Base-by-base conservation (phyloP, 305 asterid species). In the Ilex paraguariensis region DNA sequence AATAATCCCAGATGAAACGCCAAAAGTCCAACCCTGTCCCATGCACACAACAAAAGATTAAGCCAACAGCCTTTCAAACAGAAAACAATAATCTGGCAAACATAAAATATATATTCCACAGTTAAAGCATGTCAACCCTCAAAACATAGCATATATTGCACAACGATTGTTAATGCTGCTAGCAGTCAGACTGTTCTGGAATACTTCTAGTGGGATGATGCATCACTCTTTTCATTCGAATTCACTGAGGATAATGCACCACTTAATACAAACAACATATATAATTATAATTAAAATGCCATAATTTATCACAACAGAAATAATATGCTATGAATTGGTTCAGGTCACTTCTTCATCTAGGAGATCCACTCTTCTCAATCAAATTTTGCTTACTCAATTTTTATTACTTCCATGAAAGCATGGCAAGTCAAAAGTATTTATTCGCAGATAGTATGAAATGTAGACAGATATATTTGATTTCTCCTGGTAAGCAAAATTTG, bases 1-100 rank as follows among this genome's bases (percentile, higher is more conserved):
- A 71, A 71, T 66, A 88, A 73, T 64, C 92, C 87, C 59, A 73
- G 65, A 70, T 93, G 97, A 67, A 90, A 83, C 7, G 87, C 86
- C 82, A 90, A 71, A 46, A 93, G 73, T 9, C 96, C 90, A 72
- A 78, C 82, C 99, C 99, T 93, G 86, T 72, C 57, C 42, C 42
- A 36, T 36, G 42, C 42, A 78, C 57, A 59, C 57, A 56, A 72
- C 40, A 61, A 59, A 56, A 52, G 28, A 11, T 57, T 67, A 17
- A 65, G 67, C 55, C 72, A 62, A 56, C 54, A 45, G 53, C 65
- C 49, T 32, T 66, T 54, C 42, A 64, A 74, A 54, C 54, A 30
- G 73, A 54, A 64, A 55, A 61, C 32, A 33, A 65, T 64, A 66
- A 46, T 46, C 5, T 46, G 13, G 52, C 7, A 46, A 46, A 46